Percentiles rank a stretch among this genome's conserved stretches.
Conservation (phyloP, 805 yeast genomes). For the Komagataella phaffii region DNA sequence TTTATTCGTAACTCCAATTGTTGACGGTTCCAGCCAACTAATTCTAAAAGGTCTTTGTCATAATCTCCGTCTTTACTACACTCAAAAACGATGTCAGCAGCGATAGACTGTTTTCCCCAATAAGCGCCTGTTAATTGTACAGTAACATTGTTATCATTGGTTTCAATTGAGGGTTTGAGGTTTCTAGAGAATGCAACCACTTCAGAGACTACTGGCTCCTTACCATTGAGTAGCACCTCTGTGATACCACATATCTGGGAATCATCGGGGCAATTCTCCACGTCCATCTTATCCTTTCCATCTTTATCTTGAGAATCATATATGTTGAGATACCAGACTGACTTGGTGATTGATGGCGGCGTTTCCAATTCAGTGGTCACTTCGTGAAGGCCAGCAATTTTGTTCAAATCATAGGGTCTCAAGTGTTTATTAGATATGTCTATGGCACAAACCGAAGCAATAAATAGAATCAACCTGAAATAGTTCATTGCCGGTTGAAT, state of each 20-base stretch:
- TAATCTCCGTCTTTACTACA: conserved; percentile 25
- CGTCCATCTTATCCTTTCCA: conserved; percentile 15
- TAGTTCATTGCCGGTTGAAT: neutral
- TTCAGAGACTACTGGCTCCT: conserved; percentile 37
- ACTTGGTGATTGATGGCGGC: conserved; percentile 63
- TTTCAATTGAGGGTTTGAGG: conserved; percentile 19
- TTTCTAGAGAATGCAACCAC: conserved; percentile 43
- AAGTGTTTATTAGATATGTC: conserved; percentile 20
- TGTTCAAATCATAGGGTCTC: conserved; percentile 24
- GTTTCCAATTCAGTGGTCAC: conserved; percentile 34
- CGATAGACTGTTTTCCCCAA: conserved; percentile 57
- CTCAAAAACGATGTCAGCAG: conserved; percentile 30
- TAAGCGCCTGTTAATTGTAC: conserved; percentile 34
- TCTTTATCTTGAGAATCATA: conserved; percentile 38
- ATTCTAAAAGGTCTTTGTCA: conserved; percentile 12
- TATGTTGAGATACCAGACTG: conserved; percentile 59
- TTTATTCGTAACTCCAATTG: conserved; percentile 16
- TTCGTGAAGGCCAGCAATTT: conserved; percentile 35
- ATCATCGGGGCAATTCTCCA: conserved; percentile 49
- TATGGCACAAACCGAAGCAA: conserved; percentile 3
- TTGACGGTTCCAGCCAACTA: conserved; percentile 25
- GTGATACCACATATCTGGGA: conserved; percentile 74
- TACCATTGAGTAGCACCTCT: conserved; percentile 34
- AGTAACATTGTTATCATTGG: conserved; percentile 16
- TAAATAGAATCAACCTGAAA: neutral